phyloP scores from a whole-genome alignment of 257 asterid species.

The Leonotis leonurus region DNA sequence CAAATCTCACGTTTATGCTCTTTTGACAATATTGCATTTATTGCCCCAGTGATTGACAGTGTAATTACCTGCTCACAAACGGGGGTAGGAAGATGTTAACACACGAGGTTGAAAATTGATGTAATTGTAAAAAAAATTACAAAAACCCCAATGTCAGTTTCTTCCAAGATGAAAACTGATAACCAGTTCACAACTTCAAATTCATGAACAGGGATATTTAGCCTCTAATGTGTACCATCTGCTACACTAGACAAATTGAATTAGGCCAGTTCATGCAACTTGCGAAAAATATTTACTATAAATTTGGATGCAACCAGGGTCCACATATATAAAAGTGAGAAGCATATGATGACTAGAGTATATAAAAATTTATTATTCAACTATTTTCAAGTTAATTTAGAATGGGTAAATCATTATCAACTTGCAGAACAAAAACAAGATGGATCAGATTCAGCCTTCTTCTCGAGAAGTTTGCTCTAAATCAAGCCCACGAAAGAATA shows the following conservation, averaged over 20 bases:
- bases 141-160: neutral
- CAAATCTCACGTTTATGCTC: conserved; percentile 87
- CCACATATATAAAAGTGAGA: neutral
- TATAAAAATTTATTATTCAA: neutral
- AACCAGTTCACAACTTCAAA: neutral
- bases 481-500: neutral
- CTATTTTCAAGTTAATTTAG: neutral
- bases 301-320: neutral
- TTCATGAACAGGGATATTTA: neutral
- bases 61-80: conserved; percentile 57
- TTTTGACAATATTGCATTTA: conserved; percentile 68
- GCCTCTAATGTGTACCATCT: neutral
- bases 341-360: neutral
- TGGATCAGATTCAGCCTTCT: neutral
- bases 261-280: neutral
- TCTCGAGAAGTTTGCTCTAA: conserved; percentile 1
- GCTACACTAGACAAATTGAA: neutral
- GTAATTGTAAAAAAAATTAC: neutral
- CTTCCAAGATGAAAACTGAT: neutral
- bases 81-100: neutral
- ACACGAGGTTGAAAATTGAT: neutral
- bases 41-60: conserved; percentile 76
- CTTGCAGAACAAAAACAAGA: neutral
- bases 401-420: neutral
- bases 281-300: neutral